Conservation (phyloP, 2,329 filamentous ascomycete genomes). For the Teratosphaeria epicoccoides region DNA sequence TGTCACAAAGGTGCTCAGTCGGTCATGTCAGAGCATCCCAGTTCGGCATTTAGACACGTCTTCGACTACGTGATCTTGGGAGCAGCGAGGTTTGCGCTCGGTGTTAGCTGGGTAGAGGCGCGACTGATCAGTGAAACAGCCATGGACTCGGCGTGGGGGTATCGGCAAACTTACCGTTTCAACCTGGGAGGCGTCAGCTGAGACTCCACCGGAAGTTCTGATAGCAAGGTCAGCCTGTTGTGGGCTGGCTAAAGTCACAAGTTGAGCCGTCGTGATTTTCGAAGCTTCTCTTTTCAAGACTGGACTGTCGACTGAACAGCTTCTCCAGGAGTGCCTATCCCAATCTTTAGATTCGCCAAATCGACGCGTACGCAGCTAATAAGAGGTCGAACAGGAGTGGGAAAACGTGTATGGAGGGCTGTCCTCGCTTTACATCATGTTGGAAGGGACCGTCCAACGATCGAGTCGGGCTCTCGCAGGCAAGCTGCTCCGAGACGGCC, state of each 20-base stretch:
- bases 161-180: neutral
- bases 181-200: neutral
- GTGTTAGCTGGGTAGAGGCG: neutral
- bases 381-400: neutral
- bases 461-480: neutral
- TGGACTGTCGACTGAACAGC: neutral
- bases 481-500: neutral
- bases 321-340: neutral
- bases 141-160: neutral
- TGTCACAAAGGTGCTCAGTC: slow-evolving; percentile 14
- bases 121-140: neutral
- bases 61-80: too few relatives aligned
- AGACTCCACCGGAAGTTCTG: neutral
- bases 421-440: neutral
- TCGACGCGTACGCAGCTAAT: neutral
- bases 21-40: neutral
- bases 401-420: neutral
- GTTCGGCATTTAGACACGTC: too few relatives aligned
- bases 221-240: too few relatives aligned
- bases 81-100: neutral
- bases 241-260: too few relatives aligned
- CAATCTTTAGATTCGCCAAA: neutral
- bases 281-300: too few relatives aligned
- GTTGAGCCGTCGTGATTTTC: too few relatives aligned
- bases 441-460: neutral